Conservation (phyloP, 441 rosid genomes). For the Syzygium syzygioides region DNA sequence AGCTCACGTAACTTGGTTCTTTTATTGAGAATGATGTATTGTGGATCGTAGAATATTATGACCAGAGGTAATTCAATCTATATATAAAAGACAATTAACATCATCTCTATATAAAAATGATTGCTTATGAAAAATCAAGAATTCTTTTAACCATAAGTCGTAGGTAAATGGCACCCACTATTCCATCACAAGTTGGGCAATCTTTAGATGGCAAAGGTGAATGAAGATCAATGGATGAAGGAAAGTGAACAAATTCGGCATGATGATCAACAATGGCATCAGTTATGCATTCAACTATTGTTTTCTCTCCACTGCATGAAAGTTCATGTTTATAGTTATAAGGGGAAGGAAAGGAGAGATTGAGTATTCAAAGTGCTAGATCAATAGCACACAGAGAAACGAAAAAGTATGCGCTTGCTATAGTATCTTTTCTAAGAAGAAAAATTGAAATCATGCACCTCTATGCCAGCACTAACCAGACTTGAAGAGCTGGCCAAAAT, state of each 20-base stretch:
- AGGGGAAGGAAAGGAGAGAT: neutral
- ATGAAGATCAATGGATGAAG: slow-evolving; percentile 51
- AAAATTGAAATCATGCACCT: too few species aligned
- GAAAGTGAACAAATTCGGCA: slow-evolving; percentile 75
- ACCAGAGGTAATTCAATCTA: neutral
- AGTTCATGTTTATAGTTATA: neutral
- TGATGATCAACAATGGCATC: slow-evolving; percentile 76
- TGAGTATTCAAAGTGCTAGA: neutral
- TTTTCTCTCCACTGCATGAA: slow-evolving; percentile 75
- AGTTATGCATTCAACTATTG: slow-evolving; percentile 70
- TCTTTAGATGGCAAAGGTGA: slow-evolving; percentile 69
- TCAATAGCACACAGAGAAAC: neutral
- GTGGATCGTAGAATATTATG: neutral
- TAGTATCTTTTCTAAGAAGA: neutral
- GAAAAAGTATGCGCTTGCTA: neutral
- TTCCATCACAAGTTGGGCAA: slow-evolving; percentile 85
- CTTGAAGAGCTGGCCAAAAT: too few species aligned
- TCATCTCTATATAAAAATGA: neutral
- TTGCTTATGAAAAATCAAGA: neutral
- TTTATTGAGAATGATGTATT: neutral
- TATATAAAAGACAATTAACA: neutral
- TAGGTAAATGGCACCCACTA: slow-evolving; percentile 36
- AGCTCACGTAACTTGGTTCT: neutral
- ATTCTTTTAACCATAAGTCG: neutral
- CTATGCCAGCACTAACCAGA: too few species aligned